Base-by-base conservation (phyloP, 1,139 yeast genomes). In the Candida albicans region DNA sequence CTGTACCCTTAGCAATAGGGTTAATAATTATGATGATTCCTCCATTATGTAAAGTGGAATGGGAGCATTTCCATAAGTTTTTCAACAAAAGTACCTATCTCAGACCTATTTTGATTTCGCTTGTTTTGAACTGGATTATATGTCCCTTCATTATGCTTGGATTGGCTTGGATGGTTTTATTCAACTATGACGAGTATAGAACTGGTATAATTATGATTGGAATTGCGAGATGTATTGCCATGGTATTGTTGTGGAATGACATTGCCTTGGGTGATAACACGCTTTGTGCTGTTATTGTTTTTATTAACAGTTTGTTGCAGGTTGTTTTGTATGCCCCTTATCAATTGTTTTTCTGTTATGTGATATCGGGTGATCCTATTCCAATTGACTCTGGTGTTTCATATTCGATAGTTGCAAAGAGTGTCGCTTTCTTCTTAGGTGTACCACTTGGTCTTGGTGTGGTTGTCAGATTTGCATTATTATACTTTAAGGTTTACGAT, bases 231-330 rank as follows among this genome's bases (percentile, higher is more conserved):
- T 81, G 86, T 56, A 79, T 81, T 51, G 85, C 85, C 26, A 81
- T 81, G 85, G 84, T 80, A 0, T 59, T 81, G 39, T 58, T 80
- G n/a, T 81, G 85, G 86, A 80, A 77, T 53, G 73, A 76, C 22
- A 64, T 81, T 14, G 80, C 84, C 2, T 70, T 64, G 12, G 86
- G 85, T 4, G 81, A 79, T 52, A 59, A 61, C 39, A 68, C 68
- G 31, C 61, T 77, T 41, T 81, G 86, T 60, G 82, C 82, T 3
- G 57, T 77, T 8, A 52, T 80, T 18, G 84, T 81, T 1, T 62
- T 79, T 8, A 54, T 79, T 38, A 81, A 81, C 57, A 74, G 81
- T 42, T 41, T 79, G 39, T 55, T 81, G 31, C 86, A 81, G 55
- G 66, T 81, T 45, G 68, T 74, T 1, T 63, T 81, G 22, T 79